phyloP scores from a whole-genome alignment of 2,329 filamentous ascomycete species.

The Salinomyces thailandicus region DNA sequence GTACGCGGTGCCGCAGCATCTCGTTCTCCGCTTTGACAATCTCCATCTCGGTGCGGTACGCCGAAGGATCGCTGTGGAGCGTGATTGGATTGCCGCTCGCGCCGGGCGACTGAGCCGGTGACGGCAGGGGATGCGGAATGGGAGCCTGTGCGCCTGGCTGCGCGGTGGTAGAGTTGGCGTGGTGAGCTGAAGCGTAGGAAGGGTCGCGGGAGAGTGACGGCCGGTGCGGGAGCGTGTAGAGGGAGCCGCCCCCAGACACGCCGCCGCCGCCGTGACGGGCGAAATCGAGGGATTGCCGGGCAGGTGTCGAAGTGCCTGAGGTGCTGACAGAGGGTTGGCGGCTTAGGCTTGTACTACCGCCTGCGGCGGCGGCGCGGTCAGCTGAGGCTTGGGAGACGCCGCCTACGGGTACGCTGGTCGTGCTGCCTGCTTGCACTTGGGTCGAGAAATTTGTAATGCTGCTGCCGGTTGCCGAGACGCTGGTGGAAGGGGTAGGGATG shows the following conservation, averaged over 20 bases:
- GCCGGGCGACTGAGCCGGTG: conserved; percentile 14
- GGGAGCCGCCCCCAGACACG: conserved; percentile 4
- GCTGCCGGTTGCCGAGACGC: conserved; percentile 2
- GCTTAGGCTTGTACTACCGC: conserved; percentile 16
- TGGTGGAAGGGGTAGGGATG: conserved; percentile 17
- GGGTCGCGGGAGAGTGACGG: conserved; percentile 24
- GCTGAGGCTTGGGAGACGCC: conserved; percentile 26
- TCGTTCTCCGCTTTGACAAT: conserved; percentile 42
- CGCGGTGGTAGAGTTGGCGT: conserved; percentile 17
- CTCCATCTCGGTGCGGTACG: conserved; percentile 37
- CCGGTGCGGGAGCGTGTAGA: conserved; percentile 23
- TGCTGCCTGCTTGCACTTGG: conserved; percentile 15
- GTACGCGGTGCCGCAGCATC: conserved; percentile 35
- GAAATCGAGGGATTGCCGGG: conserved; percentile 22
- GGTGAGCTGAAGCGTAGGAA: conserved; percentile 13
- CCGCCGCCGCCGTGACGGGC: conserved; percentile 10
- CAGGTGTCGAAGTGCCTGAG: conserved; percentile 27
- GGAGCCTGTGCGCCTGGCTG: conserved; percentile 15
- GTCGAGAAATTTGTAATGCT: conserved; percentile 9
- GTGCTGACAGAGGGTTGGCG: conserved; percentile 25
- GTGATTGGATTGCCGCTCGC: conserved; percentile 10
- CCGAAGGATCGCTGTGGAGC: conserved; percentile 31
- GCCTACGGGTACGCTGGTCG: conserved; percentile 10
- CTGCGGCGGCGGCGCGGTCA: conserved; percentile 26
- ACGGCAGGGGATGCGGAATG: conserved; percentile 9